Percentiles rank a stretch among this genome's conserved stretches.
Conservation (phyloP, 768 basidiomycete genomes). For the Boletus fagicola region DNA sequence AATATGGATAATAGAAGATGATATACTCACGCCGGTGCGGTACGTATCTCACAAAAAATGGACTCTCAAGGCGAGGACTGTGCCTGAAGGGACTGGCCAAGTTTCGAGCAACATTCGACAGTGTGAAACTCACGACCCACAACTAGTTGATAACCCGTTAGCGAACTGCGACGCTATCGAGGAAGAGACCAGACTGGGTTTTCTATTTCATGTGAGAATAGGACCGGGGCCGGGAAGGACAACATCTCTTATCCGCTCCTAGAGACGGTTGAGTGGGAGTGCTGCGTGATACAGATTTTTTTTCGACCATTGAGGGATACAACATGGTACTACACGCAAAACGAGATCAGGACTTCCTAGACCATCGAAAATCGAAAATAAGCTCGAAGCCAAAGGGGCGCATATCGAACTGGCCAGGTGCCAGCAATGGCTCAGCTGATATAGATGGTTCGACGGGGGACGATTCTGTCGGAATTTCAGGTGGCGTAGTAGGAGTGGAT, state of each 20-base stretch:
- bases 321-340: constrained; percentile 16
- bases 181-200: not conserved
- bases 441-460: constrained; percentile 9
- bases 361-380: constrained; percentile 75
- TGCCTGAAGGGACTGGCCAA: not conserved
- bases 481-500: not conserved
- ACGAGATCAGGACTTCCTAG: constrained; percentile 22
- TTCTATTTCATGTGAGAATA: not conserved
- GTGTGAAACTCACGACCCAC: constrained; percentile 1
- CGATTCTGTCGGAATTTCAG: constrained; percentile 7
- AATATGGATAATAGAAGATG: not conserved
- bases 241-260: not conserved
- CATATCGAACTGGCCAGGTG: constrained; percentile 64
- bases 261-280: not conserved
- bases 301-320: constrained; percentile 20
- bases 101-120: not conserved
- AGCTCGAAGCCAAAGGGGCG: constrained; percentile 70
- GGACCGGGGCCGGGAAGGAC: no score
- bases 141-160: not conserved
- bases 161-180: not conserved
- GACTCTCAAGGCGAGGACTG: not conserved
- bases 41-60: not conserved
- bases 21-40: not conserved
- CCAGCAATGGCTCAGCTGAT: constrained; percentile 19
- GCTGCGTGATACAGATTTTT: constrained; percentile 12